Base-by-base conservation (phyloP, 2,329 filamentous ascomycete genomes). In the Aspergillus ochraceoroseus region DNA sequence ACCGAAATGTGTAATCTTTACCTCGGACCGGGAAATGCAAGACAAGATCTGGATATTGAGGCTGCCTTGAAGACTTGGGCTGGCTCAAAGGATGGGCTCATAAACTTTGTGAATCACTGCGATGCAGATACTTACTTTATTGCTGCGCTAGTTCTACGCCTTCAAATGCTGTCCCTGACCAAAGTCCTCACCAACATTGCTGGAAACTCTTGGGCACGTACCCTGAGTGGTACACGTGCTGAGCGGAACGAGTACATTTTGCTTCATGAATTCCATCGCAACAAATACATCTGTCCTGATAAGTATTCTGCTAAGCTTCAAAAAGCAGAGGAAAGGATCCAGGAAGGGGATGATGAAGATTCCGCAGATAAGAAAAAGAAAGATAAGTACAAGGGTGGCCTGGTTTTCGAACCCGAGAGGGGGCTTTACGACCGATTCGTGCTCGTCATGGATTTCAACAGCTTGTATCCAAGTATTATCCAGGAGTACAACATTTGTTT, bases 401-500 rank as follows among this genome's bases (percentile, higher is more conserved):
- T 98, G 20, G 92, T 98, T 42, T 96, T 98, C 55, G 92, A 98
- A 64, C 92, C 92, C 3, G 89, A 96, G 63, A 95, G 90, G 65
- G 92, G 94, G 12, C 76, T 98, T 3, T 98, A 98, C 61, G 92
- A 98, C 75, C 94, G 94, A 68, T 95, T 94, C 64, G 85, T 98
- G 38, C 77, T 98, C 41, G 94, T 98, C 65, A 98, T 98, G 94
- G 92, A 98, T 73, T 98, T 98, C 74, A 98, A 98, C 76, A 95
- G 89, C 56, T 74, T 98, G 47, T 98, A 98, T 58, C 92, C 92
- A 20, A 95, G 87, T 60, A 96, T 98, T 59, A 98, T 98, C 47
- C 94, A 98, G 61, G 94, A 98, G 74, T 98, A 82, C 71, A 98
- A 98, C 67, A 98, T 98, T 54, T 98, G 94, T 72, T 98, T 98